Base-by-base conservation (phyloP, 2,329 filamentous ascomycete genomes). In the Xenoacremonium recifei region DNA sequence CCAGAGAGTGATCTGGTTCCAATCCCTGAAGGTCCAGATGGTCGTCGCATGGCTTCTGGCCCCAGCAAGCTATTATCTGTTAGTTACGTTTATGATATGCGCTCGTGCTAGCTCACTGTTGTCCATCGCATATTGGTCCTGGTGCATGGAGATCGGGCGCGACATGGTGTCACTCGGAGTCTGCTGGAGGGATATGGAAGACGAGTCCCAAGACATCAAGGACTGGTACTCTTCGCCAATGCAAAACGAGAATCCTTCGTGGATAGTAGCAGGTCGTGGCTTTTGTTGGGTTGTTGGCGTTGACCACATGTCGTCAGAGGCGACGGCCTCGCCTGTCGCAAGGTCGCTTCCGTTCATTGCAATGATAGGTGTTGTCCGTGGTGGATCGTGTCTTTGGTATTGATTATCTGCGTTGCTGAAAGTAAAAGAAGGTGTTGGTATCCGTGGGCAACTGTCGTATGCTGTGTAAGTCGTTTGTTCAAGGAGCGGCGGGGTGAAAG, bases 161-260 rank as follows among this genome's bases (percentile, higher is more conserved):
- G 72, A 73, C 60, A 76, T 70, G 33, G 68, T 69, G 44, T 80
- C 76, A 53, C 66, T 75, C 13, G 74, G 69, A 1, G 70, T 73
- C 47, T 69, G 65, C 48, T 76, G 73, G 55, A 79, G 66, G 9
- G 74, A 71, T 50, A 80, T 61, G 4, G 68, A 71, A 27, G 76
- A 74, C 18, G 77, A 69, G 53, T 81, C 79, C 80, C 79, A 84
- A 3, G 76, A 71, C 13, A 75, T 69, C 34, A 82, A 59, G 4
- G 71, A 67, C 34, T 69, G 68, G 49, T 72, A 79, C 33, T 77
- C 72, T 47, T 79, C 77, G 25, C 70, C 69, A 48, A 78, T 66
- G 55, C 74, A 79, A 62, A 78, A 83, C 15, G 77, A 76, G 57
- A 82, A 81, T 38, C 74, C 76, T 57, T 81, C 79, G 51, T 82